Evolutionary conservation across 179 eudicot genomes (phyloP).

Genomic region (Camellia oleifera): DNA sequence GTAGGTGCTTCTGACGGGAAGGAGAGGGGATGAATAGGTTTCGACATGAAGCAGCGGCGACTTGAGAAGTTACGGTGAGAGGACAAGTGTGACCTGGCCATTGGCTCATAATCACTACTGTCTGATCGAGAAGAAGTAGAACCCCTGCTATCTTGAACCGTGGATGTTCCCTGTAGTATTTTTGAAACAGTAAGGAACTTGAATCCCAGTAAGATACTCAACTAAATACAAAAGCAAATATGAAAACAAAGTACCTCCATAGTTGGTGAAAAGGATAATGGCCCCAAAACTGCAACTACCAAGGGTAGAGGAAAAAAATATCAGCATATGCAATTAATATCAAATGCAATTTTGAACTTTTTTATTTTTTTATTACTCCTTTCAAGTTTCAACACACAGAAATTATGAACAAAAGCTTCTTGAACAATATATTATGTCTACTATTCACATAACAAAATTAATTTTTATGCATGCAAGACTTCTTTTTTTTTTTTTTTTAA

Average conservation of each 20-base stretch:
- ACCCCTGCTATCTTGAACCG: slow-evolving; percentile 49
- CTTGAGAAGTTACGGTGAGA: slow-evolving; percentile 63
- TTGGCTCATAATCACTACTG: slow-evolving; percentile 73
- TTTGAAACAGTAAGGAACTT: background rate
- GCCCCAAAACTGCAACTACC: slow-evolving; percentile 48
- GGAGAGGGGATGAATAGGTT: slow-evolving; percentile 81
- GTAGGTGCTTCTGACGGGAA: slow-evolving; percentile 49
- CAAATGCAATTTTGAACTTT: background rate
- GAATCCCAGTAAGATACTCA: background rate
- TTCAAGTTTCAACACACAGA: background rate
- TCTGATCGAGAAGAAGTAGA: slow-evolving; percentile 83
- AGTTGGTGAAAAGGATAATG: slow-evolving; percentile 67
- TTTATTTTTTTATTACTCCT: background rate
- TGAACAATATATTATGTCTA: background rate
- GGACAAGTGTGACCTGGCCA: slow-evolving; percentile 49
- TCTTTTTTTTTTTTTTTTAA: background rate
- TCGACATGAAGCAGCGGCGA: slow-evolving; percentile 85
- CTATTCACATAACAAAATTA: background rate
- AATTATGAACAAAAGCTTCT: background rate
- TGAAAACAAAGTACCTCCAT: slow-evolving; percentile 57
- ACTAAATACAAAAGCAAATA: background rate
- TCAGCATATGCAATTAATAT: slow-evolving; percentile 12
- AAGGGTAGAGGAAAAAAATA: slow-evolving; percentile 14
- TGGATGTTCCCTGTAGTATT: slow-evolving; percentile 62
- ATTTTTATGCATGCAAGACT: background rate